Evolutionary conservation across 2,329 filamentous ascomycete species (phyloP), one percentile per base, ranked within the genome.

Genomic region (Monilinia fructicola): DNA sequence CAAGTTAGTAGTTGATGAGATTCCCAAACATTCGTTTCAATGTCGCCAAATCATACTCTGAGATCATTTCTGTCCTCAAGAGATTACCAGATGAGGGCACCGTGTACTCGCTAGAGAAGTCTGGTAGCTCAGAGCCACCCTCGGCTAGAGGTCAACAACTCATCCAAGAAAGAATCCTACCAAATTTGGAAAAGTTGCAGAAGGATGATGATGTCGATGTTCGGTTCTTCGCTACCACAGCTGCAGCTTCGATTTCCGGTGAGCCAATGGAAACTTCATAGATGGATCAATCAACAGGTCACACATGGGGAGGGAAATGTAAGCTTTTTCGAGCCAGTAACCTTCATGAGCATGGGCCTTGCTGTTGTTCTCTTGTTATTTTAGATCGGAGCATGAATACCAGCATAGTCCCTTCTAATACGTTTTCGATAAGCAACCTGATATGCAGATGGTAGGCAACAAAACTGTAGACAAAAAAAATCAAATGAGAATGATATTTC

Each of bases 1-100:
- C 79, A 92, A 94, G 81, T 90, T 99, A 65, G 92, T 96, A 63
- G 86, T 87, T 55, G 95, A 99, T 77, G 93, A 96, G 54, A 99
- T 99, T 70, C 95, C 95, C 95, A 72, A 99, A 99, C 81, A 99
- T 99, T 77, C 92, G 95, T 62, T 99, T 99, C 86, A 99, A 99
- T 79, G 95, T 99, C 58, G 95, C 95, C 73, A 99, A 99, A 83
- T 98, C 95, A 56, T 99, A 98, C 77, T 87, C 88, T 28, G 89
- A 95, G 62, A 83, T 99, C 67, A 93, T 98, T 75, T 89, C 91
- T 73, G 93, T 93, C n/a, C 85, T 99, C 75, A 93, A 94, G 79
- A 90, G 92, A 73, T 84, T 99, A 66, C 94, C 95, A 3, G 91
- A 93, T 65, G 85, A 95, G 76, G 93, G 93, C 69, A 98, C 94